A percentile compares a stretch with the other conserved stretches of the same genome.
Conservation (phyloP, 495 filamentous ascomycete species). For the Aspergillus diversus region DNA sequence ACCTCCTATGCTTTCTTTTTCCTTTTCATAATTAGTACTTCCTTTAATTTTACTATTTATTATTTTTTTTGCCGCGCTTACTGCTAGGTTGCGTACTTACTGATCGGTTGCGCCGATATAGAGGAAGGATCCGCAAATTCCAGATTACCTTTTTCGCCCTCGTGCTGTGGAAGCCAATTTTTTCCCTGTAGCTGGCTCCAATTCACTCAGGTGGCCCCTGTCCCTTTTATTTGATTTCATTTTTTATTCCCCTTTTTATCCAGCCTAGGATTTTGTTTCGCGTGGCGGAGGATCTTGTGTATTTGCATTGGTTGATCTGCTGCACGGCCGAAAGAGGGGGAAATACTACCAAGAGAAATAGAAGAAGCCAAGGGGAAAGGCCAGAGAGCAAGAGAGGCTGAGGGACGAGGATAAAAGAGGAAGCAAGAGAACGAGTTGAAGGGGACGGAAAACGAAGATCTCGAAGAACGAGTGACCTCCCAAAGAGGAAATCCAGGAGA, state of each 20-base stretch:
- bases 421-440: slow-evolving; percentile 1
- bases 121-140: slow-evolving; percentile 27
- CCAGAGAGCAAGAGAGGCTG: neutral
- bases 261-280: neutral
- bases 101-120: slow-evolving; percentile 20
- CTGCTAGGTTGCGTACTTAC: slow-evolving; percentile 19
- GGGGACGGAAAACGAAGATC: slow-evolving; percentile 7
- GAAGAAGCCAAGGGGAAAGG: neutral
- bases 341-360: neutral
- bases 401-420: neutral
- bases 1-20: slow-evolving; percentile 11
- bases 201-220: slow-evolving; percentile 23
- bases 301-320: slow-evolving; percentile 7
- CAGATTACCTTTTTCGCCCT: slow-evolving; percentile 28
- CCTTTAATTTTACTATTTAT: slow-evolving; percentile 11
- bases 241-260: neutral
- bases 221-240: slow-evolving; percentile 4
- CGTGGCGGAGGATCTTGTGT: slow-evolving; percentile 12
- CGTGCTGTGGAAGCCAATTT: slow-evolving; percentile 25
- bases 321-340: neutral
- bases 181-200: slow-evolving; percentile 21
- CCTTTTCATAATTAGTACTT: slow-evolving; percentile 15
- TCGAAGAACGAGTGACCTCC: slow-evolving; percentile 7
- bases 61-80: slow-evolving; percentile 16
- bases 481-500: slow-evolving; percentile 20